Evolutionary conservation across 352 stramenopile species (phyloP), one percentile per base, ranked within the genome.

Genomic region (Pythium vanterpoolii): DNA sequence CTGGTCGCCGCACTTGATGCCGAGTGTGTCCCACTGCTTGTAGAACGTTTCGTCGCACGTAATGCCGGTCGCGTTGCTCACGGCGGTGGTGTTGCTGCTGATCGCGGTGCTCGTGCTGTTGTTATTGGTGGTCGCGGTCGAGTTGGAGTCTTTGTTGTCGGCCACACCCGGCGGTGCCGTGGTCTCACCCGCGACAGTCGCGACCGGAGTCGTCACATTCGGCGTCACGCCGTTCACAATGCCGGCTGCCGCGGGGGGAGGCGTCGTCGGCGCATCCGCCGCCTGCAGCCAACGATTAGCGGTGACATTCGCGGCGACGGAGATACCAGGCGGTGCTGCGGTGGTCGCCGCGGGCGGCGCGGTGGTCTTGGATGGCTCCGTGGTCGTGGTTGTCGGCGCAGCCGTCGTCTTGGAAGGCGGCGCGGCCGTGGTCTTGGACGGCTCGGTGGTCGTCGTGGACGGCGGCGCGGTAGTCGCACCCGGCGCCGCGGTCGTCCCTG

Each of bases 31-130:
- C 85, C 85, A 94, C 61, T 80, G 57, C 36, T 69, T 82, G 76
- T 94, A 94, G 56, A 94, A 94, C 2, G 71, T 80, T 50, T 75
- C 83, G 62, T 94, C 85, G 34, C 85, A 94, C 13, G 64, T 74
- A 45, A 93, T 31, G 58, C 36, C 65, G 48, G 50, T 54, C 28
- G 19, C 48, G n/a, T 10, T 18, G 1, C 18, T 51, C 45, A 43
- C 18, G 6, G 30, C 44, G 13, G 59, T 66, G 4, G 28, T 34
- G 44, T 60, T 66, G 51, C 43, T 49, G 26, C n/a, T 28, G 42
- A 10, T 38, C 6, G 18, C 42, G 8, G 9, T 21, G 24, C 24
- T 18, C 16, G 42, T 48, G 48, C 21, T 31, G 9, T 45, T 45
- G 18, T 16, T 34, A 4, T n/a, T n/a, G n/a, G n/a, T n/a, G n/a